phyloP scores from a whole-genome alignment of 176 grass and related monocot species.

The Phoenix roebelenii region DNA sequence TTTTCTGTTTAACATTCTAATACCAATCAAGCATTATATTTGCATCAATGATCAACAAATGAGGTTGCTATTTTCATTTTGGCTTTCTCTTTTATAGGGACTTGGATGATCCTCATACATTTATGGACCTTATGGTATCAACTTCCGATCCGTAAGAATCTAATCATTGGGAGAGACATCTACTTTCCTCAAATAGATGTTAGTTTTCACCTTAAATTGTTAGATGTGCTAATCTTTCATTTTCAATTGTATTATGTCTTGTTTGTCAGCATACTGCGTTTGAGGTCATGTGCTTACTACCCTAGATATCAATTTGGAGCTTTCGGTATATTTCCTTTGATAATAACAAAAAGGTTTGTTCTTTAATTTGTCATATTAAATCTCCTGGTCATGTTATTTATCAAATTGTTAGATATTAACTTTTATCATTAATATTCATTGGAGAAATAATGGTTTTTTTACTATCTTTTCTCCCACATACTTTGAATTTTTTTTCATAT shows the following conservation, averaged over 20 bases:
- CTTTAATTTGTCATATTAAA: background rate
- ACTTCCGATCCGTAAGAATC: background rate
- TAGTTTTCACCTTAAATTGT: background rate
- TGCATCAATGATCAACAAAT: background rate
- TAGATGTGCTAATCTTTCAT: background rate
- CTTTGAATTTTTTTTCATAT: too few relatives aligned
- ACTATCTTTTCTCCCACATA: too few relatives aligned
- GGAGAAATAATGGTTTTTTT: too few relatives aligned
- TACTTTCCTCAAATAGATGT: background rate
- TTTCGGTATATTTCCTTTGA: background rate
- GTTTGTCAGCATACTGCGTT: background rate
- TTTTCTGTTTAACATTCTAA: background rate
- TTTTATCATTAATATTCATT: too few relatives aligned
- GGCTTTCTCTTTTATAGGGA: constrained; percentile 38
- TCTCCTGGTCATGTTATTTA: too few relatives aligned
- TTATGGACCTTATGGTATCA: constrained; percentile 20
- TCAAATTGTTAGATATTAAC: too few relatives aligned
- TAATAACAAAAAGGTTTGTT: background rate
- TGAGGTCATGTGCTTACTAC: background rate
- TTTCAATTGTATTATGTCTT: background rate
- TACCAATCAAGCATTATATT: background rate
- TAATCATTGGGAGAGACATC: background rate
- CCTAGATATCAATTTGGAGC: background rate
- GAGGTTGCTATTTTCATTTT: background rate
- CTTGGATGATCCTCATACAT: constrained; percentile 76